These are phyloP conservation scores for Cryphonectria nitschkei DNA, from an alignment of 2,329 filamentous ascomycete species.

Conservation along the genomic window DNA sequence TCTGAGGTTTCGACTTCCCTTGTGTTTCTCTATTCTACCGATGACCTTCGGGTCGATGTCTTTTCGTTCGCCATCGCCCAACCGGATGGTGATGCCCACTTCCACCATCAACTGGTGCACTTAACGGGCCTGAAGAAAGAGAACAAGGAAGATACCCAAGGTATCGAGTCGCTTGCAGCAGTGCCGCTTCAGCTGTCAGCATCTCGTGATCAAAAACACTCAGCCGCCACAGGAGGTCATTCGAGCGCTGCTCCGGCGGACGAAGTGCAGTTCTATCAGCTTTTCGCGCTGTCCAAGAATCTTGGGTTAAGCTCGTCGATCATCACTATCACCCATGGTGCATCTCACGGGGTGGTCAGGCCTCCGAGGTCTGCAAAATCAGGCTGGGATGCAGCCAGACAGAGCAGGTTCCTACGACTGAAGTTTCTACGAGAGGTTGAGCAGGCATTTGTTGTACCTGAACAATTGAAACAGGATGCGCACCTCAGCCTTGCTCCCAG, in stretches of 20 bases:
- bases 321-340: slow-evolving; percentile 13
- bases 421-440: slow-evolving; percentile 20
- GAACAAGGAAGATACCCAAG: not conserved
- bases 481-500: slow-evolving; percentile 1
- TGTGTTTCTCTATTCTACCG: slow-evolving; percentile 41
- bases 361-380: slow-evolving; percentile 28
- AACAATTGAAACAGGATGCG: slow-evolving; percentile 8
- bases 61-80: slow-evolving; percentile 41
- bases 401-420: slow-evolving; percentile 14
- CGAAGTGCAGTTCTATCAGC: slow-evolving; percentile 50
- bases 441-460: slow-evolving; percentile 21
- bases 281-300: slow-evolving; percentile 47
- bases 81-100: slow-evolving; percentile 37
- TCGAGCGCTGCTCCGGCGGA: slow-evolving; percentile 37
- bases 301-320: slow-evolving; percentile 47
- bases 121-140: not conserved
- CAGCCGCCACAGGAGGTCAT: slow-evolving; percentile 15
- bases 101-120: slow-evolving; percentile 41
- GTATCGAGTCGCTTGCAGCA: slow-evolving; percentile 21
- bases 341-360: not conserved
- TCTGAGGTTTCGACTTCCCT: slow-evolving; percentile 32
- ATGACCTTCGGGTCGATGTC: slow-evolving; percentile 38
- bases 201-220: not conserved
- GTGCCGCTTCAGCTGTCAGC: slow-evolving; percentile 17
- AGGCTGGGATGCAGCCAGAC: slow-evolving; percentile 28